phyloP scores from a whole-genome alignment of 768 basidiomycete species.

The Lactarius indigo region DNA sequence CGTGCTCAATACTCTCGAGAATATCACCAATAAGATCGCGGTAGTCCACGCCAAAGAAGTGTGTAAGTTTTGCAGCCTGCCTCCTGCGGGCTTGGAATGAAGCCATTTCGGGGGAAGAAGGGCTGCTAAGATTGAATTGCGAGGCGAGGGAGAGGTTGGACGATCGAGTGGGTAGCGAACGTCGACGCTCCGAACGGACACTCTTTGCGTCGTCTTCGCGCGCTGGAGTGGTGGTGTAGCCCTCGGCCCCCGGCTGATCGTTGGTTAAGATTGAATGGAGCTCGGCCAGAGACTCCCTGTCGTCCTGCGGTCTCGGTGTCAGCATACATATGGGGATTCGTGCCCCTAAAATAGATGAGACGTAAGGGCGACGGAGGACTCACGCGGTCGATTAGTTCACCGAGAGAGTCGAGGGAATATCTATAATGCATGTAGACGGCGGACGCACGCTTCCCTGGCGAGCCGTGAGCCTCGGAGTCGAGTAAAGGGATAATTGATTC shows the following conservation, averaged over 20 bases:
- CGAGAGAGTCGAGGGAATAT: slow-evolving; percentile 75
- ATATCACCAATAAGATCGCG: slow-evolving; percentile 73
- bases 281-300: slow-evolving; percentile 67
- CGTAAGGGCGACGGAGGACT: slow-evolving; percentile 28
- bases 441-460: slow-evolving; percentile 24
- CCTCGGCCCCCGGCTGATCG: slow-evolving; percentile 14
- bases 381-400: slow-evolving; percentile 77
- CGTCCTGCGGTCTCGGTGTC: slow-evolving; percentile 49
- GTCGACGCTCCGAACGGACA: slow-evolving; percentile 29
- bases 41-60: slow-evolving; percentile 88
- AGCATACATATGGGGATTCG: not conserved
- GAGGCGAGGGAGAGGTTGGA: slow-evolving; percentile 60
- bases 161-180: slow-evolving; percentile 60
- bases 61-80: slow-evolving; percentile 77
- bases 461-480: slow-evolving; percentile 11
- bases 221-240: slow-evolving; percentile 23
- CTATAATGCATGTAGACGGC: slow-evolving; percentile 72
- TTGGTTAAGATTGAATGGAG: slow-evolving; percentile 63
- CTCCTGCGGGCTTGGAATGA: slow-evolving; percentile 70
- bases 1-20: slow-evolving; percentile 77
- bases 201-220: slow-evolving; percentile 19
- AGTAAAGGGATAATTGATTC: slow-evolving; percentile 59
- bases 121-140: slow-evolving; percentile 39
- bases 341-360: slow-evolving; percentile 16
- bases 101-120: slow-evolving; percentile 44